Percentiles rank a stretch among this genome's conserved stretches.
phyloP scores from a whole-genome alignment of 768 basidiomycete species.

The Rhizopogon rudus region DNA sequence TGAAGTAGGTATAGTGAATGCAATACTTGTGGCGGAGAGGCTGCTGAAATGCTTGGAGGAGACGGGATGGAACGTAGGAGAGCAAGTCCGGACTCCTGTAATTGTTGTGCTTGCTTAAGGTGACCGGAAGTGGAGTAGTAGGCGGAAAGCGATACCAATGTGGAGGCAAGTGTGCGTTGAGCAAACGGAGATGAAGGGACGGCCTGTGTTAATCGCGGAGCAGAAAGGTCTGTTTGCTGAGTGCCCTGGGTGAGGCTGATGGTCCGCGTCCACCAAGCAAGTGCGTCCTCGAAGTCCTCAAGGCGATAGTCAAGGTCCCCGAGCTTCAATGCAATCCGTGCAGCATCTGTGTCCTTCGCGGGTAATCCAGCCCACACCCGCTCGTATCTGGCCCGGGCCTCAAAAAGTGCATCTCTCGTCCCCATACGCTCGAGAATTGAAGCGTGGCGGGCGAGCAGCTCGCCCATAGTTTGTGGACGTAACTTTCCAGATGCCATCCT shows the following conservation, averaged over 20 bases:
- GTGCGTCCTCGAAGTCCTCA: conserved; percentile 46
- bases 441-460: conserved; percentile 54
- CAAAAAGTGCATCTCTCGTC: conserved; percentile 39
- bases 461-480: conserved; percentile 44
- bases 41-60: conserved; percentile 36
- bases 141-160: conserved; percentile 68
- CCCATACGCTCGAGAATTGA: conserved; percentile 60
- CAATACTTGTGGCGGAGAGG: conserved; percentile 54
- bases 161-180: conserved; percentile 57
- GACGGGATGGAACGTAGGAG: conserved; percentile 51
- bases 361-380: conserved; percentile 48
- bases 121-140: conserved; percentile 58
- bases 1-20: conserved; percentile 67
- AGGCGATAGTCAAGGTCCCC: conserved; percentile 61
- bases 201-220: conserved; percentile 28
- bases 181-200: conserved; percentile 53
- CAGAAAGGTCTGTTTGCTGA: conserved; percentile 13
- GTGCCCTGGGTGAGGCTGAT: conserved; percentile 41
- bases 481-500: conserved; percentile 34
- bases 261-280: conserved; percentile 66
- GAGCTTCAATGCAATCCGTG: conserved; percentile 58
- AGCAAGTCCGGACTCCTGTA: conserved; percentile 52
- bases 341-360: conserved; percentile 37
- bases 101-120: conserved; percentile 45
- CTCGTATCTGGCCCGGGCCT: conserved; percentile 54